Conservation (phyloP, 148 eudicot genomes). For the Tetragonia tetragonoides region DNA sequence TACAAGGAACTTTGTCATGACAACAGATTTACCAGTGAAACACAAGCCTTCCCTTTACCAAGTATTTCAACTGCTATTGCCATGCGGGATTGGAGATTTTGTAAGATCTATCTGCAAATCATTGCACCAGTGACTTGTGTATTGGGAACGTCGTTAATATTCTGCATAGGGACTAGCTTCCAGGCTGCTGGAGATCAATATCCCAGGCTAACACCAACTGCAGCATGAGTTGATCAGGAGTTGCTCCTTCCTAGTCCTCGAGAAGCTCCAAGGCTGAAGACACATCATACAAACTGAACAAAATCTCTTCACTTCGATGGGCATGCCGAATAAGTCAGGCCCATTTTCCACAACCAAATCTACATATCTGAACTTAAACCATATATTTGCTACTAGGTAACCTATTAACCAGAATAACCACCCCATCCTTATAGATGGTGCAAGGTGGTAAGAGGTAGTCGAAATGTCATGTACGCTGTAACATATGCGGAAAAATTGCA, state of each 20-base stretch:
- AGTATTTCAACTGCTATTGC: conserved; percentile 1
- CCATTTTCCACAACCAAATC: conserved; percentile 77
- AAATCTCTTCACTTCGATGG: conserved; percentile 63
- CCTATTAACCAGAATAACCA: too few species aligned
- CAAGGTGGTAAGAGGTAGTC: too few species aligned
- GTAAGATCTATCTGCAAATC: conserved; percentile 7
- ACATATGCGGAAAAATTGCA: too few species aligned
- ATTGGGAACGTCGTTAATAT: not conserved
- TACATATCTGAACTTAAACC: not conserved
- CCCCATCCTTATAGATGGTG: too few species aligned
- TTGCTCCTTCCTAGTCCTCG: conserved; percentile 88
- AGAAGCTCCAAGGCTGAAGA: conserved; percentile 60
- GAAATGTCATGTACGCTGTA: too few species aligned
- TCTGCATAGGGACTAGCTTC: conserved; percentile 33
- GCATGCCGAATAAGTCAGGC: conserved; percentile 61
- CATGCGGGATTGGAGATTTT: conserved; percentile 4
- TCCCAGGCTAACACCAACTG: conserved; percentile 89
- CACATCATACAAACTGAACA: conserved; percentile 70
- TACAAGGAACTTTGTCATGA: not conserved
- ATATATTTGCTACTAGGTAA: too few species aligned
- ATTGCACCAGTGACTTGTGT: not conserved
- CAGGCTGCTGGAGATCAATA: conserved; percentile 67
- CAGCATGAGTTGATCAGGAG: conserved; percentile 82
- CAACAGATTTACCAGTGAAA: not conserved
- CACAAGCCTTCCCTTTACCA: conserved; percentile 4